Evolutionary conservation across 2,329 filamentous ascomycete species (phyloP).

Genomic region (Pestalotiopsis sp.): DNA sequence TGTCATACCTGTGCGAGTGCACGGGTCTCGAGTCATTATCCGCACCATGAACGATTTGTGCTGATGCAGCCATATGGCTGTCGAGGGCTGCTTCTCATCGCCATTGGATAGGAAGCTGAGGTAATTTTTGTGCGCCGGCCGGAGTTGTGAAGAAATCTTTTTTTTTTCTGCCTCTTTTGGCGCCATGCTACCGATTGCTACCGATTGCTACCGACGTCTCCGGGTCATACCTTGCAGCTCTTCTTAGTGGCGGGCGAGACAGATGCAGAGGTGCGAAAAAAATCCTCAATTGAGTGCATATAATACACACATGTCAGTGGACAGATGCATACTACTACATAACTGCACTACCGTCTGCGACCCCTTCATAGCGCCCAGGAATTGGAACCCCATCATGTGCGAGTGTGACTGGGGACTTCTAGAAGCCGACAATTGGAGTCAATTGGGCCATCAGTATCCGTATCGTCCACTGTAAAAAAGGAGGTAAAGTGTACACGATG

Average conservation of each 20-base stretch:
- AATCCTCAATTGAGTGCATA: not conserved
- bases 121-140: not conserved
- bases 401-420: not conserved
- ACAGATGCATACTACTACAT: not conserved
- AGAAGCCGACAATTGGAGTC: not conserved
- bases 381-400: not conserved
- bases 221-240: not conserved
- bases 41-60: not conserved
- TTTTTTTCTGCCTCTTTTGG: not conserved
- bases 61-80: not conserved
- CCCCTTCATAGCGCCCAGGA: not conserved
- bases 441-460: not conserved
- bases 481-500: not conserved
- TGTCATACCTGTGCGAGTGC: slow-evolving; percentile 1
- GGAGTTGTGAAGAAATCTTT: not conserved
- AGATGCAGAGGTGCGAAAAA: not conserved
- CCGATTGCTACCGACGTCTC: not conserved
- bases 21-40: slow-evolving; percentile 9
- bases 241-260: not conserved
- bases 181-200: slow-evolving; percentile 3
- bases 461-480: not conserved
- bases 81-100: not conserved
- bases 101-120: slow-evolving; percentile 3
- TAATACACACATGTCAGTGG: not conserved
- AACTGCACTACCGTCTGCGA: not conserved